Conservation (phyloP, 768 basidiomycete species). For the Termitomyces titanicus region DNA sequence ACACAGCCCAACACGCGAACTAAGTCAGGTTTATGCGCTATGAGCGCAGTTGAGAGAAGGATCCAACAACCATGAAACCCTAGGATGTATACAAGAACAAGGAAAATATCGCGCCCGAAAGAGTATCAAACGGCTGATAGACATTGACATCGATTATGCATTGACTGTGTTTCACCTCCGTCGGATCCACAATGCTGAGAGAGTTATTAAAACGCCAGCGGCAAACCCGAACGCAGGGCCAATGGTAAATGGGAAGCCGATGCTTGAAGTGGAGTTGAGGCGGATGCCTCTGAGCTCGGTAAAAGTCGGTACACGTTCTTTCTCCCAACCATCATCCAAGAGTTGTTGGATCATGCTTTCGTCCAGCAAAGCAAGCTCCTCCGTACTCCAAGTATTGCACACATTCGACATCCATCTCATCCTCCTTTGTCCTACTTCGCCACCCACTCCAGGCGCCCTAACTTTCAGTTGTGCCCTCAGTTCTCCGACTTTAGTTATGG, state of each 20-base stretch:
- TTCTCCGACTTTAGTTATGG: conserved; percentile 76
- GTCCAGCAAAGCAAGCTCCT: conserved; percentile 71
- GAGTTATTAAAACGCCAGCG: conserved; percentile 38
- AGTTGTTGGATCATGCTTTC: conserved; percentile 60
- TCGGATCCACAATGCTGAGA: conserved; percentile 19
- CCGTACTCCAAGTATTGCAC: conserved; percentile 84
- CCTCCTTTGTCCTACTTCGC: conserved; percentile 66
- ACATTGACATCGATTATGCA: background rate
- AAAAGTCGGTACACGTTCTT: conserved; percentile 42
- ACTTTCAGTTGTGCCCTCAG: conserved; percentile 71
- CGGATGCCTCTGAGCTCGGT: conserved; percentile 34
- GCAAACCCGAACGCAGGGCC: conserved; percentile 34
- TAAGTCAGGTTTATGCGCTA: background rate
- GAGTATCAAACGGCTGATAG: background rate
- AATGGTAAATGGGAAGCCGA: conserved; percentile 25
- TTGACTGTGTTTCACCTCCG: conserved; percentile 22
- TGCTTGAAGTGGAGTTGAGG: background rate
- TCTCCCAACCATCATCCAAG: conserved; percentile 86
- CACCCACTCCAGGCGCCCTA: conserved; percentile 81
- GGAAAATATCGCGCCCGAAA: background rate
- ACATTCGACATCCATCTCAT: conserved; percentile 93
- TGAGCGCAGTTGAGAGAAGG: background rate
- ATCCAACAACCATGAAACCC: background rate
- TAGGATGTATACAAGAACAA: background rate
- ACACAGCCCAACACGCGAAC: background rate